Evolutionary conservation across 2,329 filamentous ascomycete genomes (phyloP), one percentile per base, ranked within the genome.

Genomic region (Xenoacremonium recifei): DNA sequence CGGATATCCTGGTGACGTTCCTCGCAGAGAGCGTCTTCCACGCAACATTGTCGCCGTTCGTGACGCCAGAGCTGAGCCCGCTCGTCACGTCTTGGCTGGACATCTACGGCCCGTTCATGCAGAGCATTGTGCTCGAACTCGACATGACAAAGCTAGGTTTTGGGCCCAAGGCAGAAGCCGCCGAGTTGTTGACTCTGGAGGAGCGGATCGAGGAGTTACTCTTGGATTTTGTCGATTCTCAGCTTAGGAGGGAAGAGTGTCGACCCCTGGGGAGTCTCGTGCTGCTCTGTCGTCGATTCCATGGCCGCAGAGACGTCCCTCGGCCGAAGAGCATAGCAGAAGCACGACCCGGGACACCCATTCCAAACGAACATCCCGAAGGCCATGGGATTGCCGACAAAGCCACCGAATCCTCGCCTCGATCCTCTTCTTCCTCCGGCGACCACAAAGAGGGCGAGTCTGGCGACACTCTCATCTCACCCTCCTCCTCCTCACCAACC

Each of bases 141-240:
- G 70, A 73, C 44, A 55, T 71, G 51, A 63, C 69, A 1, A 61
- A 57, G 10, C 53, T 69, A 7, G 58, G 61, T 2, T 66, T 65
- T 17, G 65, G 65, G 3, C 44, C 55, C 3, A 37, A 45, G 1
- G 49, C 50, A 4, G 39, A 47, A 1, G 63, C 65, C 0, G 42
- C 38, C 1, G 31, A 36, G 0, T 42, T 70, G 2, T 38, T 47
- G 0, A 48, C 61, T 0, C 58, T 56, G 5, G 46, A 60, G 1
- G 42, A 54, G 2, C 47, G 57, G 3, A 49, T 66, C 2, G 57
- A 59, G 13, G 17, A 21, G 0, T 48, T 65, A 4, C 50, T 70
- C 3, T 29, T 48, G 1, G 30, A 44, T 7, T 66, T 69, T 25
- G 59, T 60, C 11, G 34, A 46, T 6, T 39, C 45, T 10, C 60